Evolutionary conservation across 306 rosid genomes (phyloP).

Genomic region (Begonia masoniana): DNA sequence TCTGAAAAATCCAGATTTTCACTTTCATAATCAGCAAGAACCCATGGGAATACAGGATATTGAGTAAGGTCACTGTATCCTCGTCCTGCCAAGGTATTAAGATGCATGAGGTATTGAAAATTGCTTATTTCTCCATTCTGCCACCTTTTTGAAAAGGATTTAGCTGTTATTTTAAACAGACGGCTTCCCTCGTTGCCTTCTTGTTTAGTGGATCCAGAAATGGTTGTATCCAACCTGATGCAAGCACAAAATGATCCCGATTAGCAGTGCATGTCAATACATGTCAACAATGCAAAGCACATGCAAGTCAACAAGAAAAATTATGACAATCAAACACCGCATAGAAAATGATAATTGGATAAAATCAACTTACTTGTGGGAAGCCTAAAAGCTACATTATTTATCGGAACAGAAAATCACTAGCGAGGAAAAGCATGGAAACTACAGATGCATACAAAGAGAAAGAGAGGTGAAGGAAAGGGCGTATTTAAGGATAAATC

Average conservation of each 20-base stretch:
- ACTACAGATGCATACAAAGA: conserved; percentile 1
- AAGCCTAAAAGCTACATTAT: no score
- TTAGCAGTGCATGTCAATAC: neutral
- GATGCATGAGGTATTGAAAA: conserved; percentile 99
- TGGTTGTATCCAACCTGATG: conserved; percentile 94
- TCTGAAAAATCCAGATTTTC: conserved; percentile 58
- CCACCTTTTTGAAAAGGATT: conserved; percentile 98
- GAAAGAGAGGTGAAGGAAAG: neutral
- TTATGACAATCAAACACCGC: conserved; percentile 2
- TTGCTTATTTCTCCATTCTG: conserved; percentile 98
- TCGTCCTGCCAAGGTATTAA: conserved; percentile 99
- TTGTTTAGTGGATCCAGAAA: conserved; percentile 92
- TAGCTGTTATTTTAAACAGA: conserved; percentile 78
- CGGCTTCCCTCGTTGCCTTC: conserved; percentile 93
- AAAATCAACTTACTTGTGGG: no score
- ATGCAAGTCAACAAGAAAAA: neutral
- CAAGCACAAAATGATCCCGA: neutral
- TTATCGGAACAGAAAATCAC: no score
- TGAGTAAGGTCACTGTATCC: conserved; percentile 99
- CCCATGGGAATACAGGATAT: conserved; percentile 99
- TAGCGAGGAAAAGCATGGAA: neutral
- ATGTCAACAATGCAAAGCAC: neutral
- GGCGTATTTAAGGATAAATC: no score
- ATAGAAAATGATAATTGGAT: neutral
- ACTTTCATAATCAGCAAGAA: conserved; percentile 92